A percentile compares a stretch with the other conserved stretches of the same genome.
These are phyloP conservation scores for Spergularia marina DNA, from an alignment of 148 eudicot genomes.

Conservation along the genomic window DNA sequence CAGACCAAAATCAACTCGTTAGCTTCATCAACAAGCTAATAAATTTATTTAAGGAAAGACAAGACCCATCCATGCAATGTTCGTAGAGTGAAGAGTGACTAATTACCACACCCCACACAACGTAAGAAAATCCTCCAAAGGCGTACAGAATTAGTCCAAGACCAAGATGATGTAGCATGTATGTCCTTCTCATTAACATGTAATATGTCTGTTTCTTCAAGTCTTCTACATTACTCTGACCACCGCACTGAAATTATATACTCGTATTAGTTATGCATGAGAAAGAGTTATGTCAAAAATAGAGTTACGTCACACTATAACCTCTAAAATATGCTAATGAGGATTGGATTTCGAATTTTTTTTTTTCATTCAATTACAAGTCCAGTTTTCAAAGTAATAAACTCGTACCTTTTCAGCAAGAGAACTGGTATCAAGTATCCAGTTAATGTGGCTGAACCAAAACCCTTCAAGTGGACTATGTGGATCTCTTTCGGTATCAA, in stretches of 20 bases:
- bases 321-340: no score
- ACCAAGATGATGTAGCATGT: constrained; percentile 54
- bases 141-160: constrained; percentile 54
- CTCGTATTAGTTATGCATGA: no score
- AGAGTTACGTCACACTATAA: no score
- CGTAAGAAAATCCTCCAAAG: constrained; percentile 63
- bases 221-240: constrained; percentile 57
- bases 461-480: constrained; percentile 87
- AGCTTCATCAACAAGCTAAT: no score
- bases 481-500: constrained; percentile 73
- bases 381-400: not conserved
- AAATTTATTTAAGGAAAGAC: no score
- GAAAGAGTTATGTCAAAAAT: no score
- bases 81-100: no score
- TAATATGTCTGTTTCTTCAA: constrained; percentile 70
- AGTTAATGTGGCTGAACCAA: constrained; percentile 82
- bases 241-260: not conserved
- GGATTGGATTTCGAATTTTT: no score
- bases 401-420: constrained; percentile 48
- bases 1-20: no score
- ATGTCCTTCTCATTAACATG: constrained; percentile 55
- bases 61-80: no score
- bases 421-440: constrained; percentile 52
- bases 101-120: constrained; percentile 86
- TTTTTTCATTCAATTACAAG: no score